Evolutionary conservation across 768 basidiomycete genomes (phyloP), one percentile per base, ranked within the genome.

Genomic region (Crassisporium funariophilum): DNA sequence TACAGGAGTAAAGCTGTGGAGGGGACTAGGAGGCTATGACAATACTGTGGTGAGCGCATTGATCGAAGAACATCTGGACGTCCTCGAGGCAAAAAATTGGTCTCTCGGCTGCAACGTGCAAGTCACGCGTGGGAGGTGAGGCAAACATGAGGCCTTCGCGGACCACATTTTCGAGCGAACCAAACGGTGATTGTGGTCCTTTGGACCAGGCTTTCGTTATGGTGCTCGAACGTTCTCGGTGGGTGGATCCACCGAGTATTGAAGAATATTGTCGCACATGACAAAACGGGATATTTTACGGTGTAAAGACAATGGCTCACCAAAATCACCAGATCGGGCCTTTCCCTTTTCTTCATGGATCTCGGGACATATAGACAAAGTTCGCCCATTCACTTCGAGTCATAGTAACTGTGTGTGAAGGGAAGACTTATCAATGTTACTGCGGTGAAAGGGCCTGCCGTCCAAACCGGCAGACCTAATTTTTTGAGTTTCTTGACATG

Each of bases 61-160:
- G 37, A 46, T 47, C 44, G 53, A 48, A 46, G 41, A 47, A 49
- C 41, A 39, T 41, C 41, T 37, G 51, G 50, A 48, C 48, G 43
- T 35, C 63, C 63, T 61, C 61, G 61, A 61, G 61, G 61, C 61
- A 60, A 44, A 46, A n/a, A 34, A 31, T 38, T 40, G 52, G 54
- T 56, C 53, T 48, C 45, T 47, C 45, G 36, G 34, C 9, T 49
- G 50, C 53, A 60, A 55, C 60, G 59, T 61, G 60, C 50, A 31
- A 19, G 53, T 59, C 56, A 59, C 55, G 52, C 50, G 55, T 47
- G 9, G 48, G 42, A 45, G 25, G 42, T 47, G 44, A 49, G 53
- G 54, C 31, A 42, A 42, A 55, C 56, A 61, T 49, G 62, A 58
- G 61, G 60, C 55, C 44, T 44, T 24, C 37, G 42, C 42, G 49